phyloP scores from a whole-genome alignment of 768 basidiomycete genomes.

The Cubamyces sp. region DNA sequence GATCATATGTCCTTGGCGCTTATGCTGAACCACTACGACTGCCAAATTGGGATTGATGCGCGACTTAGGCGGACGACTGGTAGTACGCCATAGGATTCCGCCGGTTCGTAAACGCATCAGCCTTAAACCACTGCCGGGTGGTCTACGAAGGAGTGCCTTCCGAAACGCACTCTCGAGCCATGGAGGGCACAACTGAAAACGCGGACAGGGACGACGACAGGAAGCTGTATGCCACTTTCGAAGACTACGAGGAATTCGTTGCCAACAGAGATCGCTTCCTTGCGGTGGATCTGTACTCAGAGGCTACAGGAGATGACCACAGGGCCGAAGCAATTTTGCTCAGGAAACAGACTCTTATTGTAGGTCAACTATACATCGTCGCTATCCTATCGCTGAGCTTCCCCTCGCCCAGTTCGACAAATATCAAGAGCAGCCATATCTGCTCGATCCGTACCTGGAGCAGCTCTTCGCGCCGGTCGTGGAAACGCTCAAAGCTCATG shows the following conservation, averaged over 20 bases:
- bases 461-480: conserved; percentile 77
- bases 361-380: conserved; percentile 37
- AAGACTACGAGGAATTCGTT: conserved; percentile 62
- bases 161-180: not conserved
- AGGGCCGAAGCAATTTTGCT: conserved; percentile 45
- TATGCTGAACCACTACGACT: not conserved
- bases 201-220: conserved; percentile 46
- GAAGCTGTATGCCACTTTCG: conserved; percentile 59
- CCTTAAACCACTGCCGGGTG: no score
- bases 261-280: conserved; percentile 56
- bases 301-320: conserved; percentile 39
- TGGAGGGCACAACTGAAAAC: conserved; percentile 39
- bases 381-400: not conserved
- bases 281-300: conserved; percentile 46
- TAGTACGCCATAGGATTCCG: not conserved
- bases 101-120: no score
- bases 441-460: conserved; percentile 90
- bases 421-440: conserved; percentile 92
- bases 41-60: not conserved
- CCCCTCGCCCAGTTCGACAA: conserved; percentile 57
- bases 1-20: not conserved
- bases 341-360: conserved; percentile 52
- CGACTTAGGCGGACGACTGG: not conserved
- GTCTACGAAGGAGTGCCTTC: no score
- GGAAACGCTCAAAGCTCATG: conserved; percentile 58